These are phyloP conservation scores for Lactarius sp. DNA, from an alignment of 768 basidiomycete genomes.

Conservation along the genomic window DNA sequence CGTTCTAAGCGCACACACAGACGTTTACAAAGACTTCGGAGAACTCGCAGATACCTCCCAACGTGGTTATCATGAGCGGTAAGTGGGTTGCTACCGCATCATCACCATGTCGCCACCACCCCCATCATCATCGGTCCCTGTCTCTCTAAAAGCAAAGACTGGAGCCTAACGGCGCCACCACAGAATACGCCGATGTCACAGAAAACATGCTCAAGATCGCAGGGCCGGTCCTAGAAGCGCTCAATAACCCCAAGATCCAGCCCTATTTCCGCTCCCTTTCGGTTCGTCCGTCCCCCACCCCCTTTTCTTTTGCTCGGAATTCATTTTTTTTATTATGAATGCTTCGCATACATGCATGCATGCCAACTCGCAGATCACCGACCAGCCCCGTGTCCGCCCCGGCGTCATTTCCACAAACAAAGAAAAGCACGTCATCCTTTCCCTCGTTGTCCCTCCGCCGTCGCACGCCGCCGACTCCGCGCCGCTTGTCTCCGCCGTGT, in stretches of 20 bases:
- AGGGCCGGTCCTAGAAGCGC: slow-evolving; percentile 47
- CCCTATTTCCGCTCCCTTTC: slow-evolving; percentile 84
- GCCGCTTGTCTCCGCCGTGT: slow-evolving; percentile 60
- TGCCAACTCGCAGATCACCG: slow-evolving; percentile 53
- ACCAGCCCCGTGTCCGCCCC: slow-evolving; percentile 77
- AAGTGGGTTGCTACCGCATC: background rate
- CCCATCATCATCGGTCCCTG: background rate
- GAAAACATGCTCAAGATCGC: slow-evolving; percentile 67
- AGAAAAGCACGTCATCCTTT: slow-evolving; percentile 73
- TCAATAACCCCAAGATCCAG: slow-evolving; percentile 59
- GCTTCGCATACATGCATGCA: background rate
- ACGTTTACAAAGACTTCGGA: slow-evolving; percentile 81
- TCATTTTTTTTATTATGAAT: slow-evolving; percentile 8
- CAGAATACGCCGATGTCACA: slow-evolving; percentile 83
- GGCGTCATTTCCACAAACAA: slow-evolving; percentile 42
- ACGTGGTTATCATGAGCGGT: slow-evolving; percentile 76
- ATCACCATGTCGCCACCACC: background rate
- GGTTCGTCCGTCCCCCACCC: slow-evolving; percentile 39
- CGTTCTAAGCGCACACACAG: slow-evolving; percentile 36
- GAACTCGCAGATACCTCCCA: slow-evolving; percentile 51
- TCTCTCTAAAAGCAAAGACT: background rate
- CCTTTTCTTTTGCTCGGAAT: slow-evolving; percentile 1
- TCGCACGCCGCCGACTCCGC: slow-evolving; percentile 46
- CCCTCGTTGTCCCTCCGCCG: slow-evolving; percentile 50
- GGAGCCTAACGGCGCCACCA: slow-evolving; percentile 6